A percentile compares a stretch with the other conserved stretches of the same genome.
Conservation (phyloP, 768 basidiomycete species). For the Nidularia sp. region DNA sequence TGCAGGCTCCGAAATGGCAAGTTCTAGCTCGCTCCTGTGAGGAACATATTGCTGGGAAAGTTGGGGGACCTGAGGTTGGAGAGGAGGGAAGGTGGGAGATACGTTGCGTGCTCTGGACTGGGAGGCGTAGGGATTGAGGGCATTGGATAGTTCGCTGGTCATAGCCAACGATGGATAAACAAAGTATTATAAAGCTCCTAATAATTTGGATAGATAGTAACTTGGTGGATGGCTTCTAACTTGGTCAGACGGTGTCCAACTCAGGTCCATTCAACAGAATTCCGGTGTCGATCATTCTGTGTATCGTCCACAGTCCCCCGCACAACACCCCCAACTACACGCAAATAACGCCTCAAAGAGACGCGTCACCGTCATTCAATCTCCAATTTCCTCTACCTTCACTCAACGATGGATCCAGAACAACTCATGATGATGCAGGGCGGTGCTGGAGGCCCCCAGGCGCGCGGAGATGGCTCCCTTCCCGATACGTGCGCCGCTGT, state of each 20-base stretch:
- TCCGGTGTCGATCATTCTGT: not conserved
- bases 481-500: constrained; percentile 67
- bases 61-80: constrained; percentile 12
- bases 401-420: constrained; percentile 41
- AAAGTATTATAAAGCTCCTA: not conserved
- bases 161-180: constrained; percentile 21
- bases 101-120: constrained; percentile 32
- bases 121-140: constrained; percentile 66
- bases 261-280: not conserved
- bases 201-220: too few species aligned
- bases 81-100: constrained; percentile 12
- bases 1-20: constrained; percentile 47
- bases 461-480: constrained; percentile 44
- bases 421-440: constrained; percentile 44
- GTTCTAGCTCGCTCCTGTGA: constrained; percentile 63
- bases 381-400: constrained; percentile 6
- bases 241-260: too few species aligned
- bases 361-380: constrained; percentile 40
- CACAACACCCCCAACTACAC: constrained; percentile 24
- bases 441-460: constrained; percentile 33
- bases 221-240: too few species aligned
- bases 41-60: constrained; percentile 38
- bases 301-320: constrained; percentile 3
- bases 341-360: constrained; percentile 5
- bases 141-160: constrained; percentile 76